Conservation (phyloP, 164 flowering plant genomes). For the Macadamia tetraphylla region DNA sequence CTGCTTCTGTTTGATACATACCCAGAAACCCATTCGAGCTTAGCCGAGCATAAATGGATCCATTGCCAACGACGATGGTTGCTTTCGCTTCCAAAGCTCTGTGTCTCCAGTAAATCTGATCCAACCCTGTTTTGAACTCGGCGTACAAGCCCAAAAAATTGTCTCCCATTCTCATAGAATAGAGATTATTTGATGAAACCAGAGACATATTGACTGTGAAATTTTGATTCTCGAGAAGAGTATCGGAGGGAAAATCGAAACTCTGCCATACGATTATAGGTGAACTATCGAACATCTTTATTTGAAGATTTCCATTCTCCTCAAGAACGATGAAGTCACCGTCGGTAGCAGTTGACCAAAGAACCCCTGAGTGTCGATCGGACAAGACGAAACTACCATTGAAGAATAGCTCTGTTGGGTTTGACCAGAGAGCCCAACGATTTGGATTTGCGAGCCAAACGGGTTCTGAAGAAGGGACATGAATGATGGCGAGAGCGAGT, state of each 20-base stretch:
- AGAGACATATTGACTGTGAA: slow-evolving; percentile 56
- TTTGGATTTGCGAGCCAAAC: slow-evolving; percentile 50
- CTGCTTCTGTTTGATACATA: slow-evolving; percentile 52
- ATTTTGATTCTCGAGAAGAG: slow-evolving; percentile 76
- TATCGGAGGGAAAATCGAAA: slow-evolving; percentile 63
- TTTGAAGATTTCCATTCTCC: slow-evolving; percentile 55
- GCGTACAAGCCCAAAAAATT: slow-evolving; percentile 58
- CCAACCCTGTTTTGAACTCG: slow-evolving; percentile 20
- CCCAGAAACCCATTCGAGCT: slow-evolving; percentile 70
- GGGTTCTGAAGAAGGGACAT: slow-evolving; percentile 47
- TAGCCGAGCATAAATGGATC: slow-evolving; percentile 53
- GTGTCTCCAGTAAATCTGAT: slow-evolving; percentile 59
- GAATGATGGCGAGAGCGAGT: slow-evolving; percentile 68
- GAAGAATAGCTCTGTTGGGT: slow-evolving; percentile 43
- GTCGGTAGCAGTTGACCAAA: slow-evolving; percentile 54
- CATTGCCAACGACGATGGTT: slow-evolving; percentile 35
- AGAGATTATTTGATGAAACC: slow-evolving; percentile 49
- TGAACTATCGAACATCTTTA: slow-evolving; percentile 17
- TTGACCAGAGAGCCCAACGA: slow-evolving; percentile 39
- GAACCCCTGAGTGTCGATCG: slow-evolving; percentile 28
- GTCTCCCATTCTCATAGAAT: slow-evolving; percentile 52
- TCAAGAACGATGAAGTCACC: slow-evolving; percentile 46
- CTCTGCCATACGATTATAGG: slow-evolving; percentile 62
- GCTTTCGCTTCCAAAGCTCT: slow-evolving; percentile 69
- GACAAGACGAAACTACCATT: slow-evolving; percentile 69